Conservation (phyloP, 306 rosid genomes). For the Sphenostylis stenocarpa region DNA sequence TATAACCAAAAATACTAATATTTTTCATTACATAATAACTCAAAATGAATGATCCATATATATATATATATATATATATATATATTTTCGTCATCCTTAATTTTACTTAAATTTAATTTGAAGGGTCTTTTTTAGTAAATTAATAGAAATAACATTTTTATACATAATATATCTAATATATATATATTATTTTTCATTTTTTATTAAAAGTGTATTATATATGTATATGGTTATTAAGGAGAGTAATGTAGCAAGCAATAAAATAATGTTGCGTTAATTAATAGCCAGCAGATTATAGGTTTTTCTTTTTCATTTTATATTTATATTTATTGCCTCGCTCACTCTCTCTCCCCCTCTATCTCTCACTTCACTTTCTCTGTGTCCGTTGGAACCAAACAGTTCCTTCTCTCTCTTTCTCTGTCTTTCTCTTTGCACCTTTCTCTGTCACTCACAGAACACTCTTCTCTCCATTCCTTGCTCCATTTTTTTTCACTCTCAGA, state of each 20-base stretch:
- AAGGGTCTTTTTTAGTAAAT: too few species aligned
- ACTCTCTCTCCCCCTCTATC: constrained; percentile 22
- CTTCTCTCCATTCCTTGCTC: neutral
- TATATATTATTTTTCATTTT: too few species aligned
- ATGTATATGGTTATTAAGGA: too few species aligned
- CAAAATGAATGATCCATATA: neutral
- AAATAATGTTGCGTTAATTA: neutral
- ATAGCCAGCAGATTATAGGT: neutral
- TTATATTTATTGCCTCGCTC: neutral
- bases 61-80: too few species aligned
- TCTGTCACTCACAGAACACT: constrained; percentile 20
- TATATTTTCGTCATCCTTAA: neutral
- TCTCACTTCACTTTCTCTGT: constrained; percentile 35
- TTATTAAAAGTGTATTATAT: too few species aligned
- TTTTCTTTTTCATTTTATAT: neutral
- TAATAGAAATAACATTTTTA: too few species aligned
- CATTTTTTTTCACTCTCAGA: neutral
- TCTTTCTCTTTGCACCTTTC: constrained; percentile 32
- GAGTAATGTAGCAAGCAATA: neutral
- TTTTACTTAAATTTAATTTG: neutral
- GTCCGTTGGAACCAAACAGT: constrained; percentile 81
- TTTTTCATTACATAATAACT: neutral
- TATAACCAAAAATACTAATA: too few species aligned
- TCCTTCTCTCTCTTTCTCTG: constrained; percentile 18
- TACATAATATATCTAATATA: too few species aligned